Conservation (phyloP, 768 basidiomycete genomes). For the Daedaleopsis sinensis region DNA sequence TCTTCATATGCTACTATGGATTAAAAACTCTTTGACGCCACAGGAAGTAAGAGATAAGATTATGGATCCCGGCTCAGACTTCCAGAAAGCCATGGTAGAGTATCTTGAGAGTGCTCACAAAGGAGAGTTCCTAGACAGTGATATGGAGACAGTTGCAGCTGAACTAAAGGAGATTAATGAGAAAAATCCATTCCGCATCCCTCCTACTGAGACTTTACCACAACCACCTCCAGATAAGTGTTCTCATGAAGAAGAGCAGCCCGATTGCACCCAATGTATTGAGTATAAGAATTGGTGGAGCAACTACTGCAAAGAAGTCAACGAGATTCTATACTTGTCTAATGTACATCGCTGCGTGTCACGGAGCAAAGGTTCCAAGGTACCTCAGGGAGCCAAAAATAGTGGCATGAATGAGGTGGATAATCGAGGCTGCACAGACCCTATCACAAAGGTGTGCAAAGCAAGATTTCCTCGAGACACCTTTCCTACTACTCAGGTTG, state of each 20-base stretch:
- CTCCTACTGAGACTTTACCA: background rate
- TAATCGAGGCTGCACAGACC: background rate
- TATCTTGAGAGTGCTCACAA: background rate
- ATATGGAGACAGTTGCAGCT: background rate
- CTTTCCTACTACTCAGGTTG: background rate
- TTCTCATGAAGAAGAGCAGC: background rate
- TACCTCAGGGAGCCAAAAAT: background rate
- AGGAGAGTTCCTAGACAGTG: background rate
- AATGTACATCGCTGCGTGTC: background rate
- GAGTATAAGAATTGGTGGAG: background rate
- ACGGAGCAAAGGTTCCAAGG: background rate
- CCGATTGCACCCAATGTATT: background rate
- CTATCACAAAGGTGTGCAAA: background rate
- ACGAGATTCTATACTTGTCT: background rate
- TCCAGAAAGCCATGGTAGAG: background rate
- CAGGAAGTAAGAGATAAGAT: background rate
- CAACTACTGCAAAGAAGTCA: background rate
- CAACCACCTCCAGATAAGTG: background rate
- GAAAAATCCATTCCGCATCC: background rate
- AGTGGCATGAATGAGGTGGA: too few relatives aligned
- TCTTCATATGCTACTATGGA: conserved; percentile 2
- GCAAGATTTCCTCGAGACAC: background rate
- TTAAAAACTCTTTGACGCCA: background rate
- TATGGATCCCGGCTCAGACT: background rate
- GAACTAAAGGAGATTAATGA: background rate